Percentiles rank a stretch among this genome's conserved stretches.
phyloP scores from a whole-genome alignment of 176 grass and related monocot genomes.

The Tillandsia fasciculata region DNA sequence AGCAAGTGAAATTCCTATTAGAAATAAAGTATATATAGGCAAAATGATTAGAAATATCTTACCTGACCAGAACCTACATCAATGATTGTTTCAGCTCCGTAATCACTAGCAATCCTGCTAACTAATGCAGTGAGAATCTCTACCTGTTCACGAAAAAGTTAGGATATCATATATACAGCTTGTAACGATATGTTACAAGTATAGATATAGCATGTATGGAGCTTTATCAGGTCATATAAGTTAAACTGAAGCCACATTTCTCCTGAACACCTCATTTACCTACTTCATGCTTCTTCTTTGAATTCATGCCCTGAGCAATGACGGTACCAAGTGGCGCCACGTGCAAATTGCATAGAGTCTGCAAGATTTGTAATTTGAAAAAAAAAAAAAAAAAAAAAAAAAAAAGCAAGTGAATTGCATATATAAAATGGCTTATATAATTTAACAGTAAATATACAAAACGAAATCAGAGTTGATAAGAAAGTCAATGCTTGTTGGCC shows the following conservation, averaged over 20 bases:
- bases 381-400: not conserved
- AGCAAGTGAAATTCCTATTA: not conserved
- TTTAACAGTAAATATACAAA: too few relatives aligned
- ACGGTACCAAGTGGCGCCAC: constrained; percentile 58
- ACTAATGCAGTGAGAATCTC: constrained; percentile 60
- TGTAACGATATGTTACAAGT: constrained; percentile 15
- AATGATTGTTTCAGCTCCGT: constrained; percentile 51
- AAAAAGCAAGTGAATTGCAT: not conserved
- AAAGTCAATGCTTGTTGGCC: not conserved
- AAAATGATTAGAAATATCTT: not conserved
- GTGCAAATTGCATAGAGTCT: constrained; percentile 51
- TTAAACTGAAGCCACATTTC: not conserved
- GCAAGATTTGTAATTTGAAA: constrained; percentile 15
- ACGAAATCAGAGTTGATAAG: not conserved
- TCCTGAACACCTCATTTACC: constrained; percentile 23
- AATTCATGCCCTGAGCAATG: constrained; percentile 92
- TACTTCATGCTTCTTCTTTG: constrained; percentile 95
- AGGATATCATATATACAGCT: not conserved
- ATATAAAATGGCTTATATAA: not conserved
- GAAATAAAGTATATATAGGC: not conserved
- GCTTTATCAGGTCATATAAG: not conserved
- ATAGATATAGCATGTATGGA: not conserved
- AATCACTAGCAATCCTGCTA: constrained; percentile 30
- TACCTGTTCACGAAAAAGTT: constrained; percentile 31
- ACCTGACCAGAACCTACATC: constrained; percentile 99